Evolutionary conservation across 352 stramenopile species (phyloP), one percentile per base, ranked within the genome.

Genomic region (Synura sp.): DNA sequence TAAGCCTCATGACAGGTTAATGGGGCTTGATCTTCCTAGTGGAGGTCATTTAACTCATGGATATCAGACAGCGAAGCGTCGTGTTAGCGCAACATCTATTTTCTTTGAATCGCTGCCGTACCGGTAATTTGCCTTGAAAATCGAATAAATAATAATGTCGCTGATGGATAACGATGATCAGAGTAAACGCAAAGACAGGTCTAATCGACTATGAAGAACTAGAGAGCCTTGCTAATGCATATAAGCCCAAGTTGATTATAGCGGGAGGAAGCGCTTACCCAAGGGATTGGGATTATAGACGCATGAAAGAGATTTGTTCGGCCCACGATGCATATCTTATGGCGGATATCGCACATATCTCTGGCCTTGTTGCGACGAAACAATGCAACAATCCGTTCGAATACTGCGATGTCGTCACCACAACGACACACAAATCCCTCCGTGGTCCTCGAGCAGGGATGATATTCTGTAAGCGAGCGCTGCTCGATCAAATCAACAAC

Each of bases 31-130:
- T 88, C 86, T 99, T 83, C 96, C 96, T 41, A 96, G 87, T 82
- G 96, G 96, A 81, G 96, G 96, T 75, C 96, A 99, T 87, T 88
- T 99, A 75, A 99, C 96, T 12, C 96, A 99, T 86, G 96, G 96
- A 60, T 96, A 93, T 81, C 89, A 92, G 83, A 92, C 85, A 29
- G 85, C 29, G 88, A 97, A 88, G 94, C 95, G 85, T 92, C 94
- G 83, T 88, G 90, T 87, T 81, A 92, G 84, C 33, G 96, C 95
- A 29, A 99, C 96, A 31, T 98, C 92, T 25, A 96, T 99, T 17
- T 99, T 98, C 89, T 99, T 99, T 82, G 95, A 99, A 89, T 95
- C 86, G 41, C 88, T 99, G 84, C 96, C 96, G 9, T 99, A 99
- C 89, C 88, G 89, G 41, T 86, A 90, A 84, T 90, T 19, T 69